phyloP scores from a whole-genome alignment of 306 rosid genomes.

The Quercus alba region DNA sequence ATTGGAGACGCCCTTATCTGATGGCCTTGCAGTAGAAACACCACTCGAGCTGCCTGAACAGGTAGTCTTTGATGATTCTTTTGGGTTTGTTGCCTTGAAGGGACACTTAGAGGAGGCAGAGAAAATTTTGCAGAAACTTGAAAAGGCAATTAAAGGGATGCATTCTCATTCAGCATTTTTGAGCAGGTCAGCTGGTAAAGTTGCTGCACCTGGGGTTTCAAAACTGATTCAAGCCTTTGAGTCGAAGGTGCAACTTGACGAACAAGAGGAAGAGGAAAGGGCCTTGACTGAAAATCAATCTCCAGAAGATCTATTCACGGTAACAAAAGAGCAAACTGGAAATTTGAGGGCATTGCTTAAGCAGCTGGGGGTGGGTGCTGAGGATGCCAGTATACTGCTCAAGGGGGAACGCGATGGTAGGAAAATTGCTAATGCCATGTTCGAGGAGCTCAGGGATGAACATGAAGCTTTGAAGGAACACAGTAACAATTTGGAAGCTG shows the following conservation, averaged over 20 bases:
- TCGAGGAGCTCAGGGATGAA: conserved; percentile 41
- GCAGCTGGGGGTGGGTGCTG: conserved; percentile 54
- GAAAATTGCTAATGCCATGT: conserved; percentile 42
- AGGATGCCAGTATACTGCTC: conserved; percentile 47
- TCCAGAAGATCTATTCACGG: conserved; percentile 40
- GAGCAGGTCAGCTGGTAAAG: conserved; percentile 41
- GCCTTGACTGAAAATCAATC: conserved; percentile 33
- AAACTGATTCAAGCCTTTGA: conserved; percentile 91
- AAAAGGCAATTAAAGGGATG: conserved; percentile 51
- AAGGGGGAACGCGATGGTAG: conserved; percentile 59
- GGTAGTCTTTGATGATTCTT: conserved; percentile 47
- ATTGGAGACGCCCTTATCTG: conserved; percentile 19
- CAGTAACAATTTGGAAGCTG: conserved; percentile 55
- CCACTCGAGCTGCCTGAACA: conserved; percentile 28
- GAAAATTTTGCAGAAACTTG: conserved; percentile 55
- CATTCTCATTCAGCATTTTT: conserved; percentile 40
- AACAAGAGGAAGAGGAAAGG: conserved; percentile 45
- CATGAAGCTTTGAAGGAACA: conserved; percentile 61
- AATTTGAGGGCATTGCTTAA: conserved; percentile 55
- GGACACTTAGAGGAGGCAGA: conserved; percentile 56
- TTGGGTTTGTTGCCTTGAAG: conserved; percentile 52
- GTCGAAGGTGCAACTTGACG: conserved; percentile 55
- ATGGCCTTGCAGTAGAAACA: conserved; percentile 25
- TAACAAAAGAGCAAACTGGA: conserved; percentile 45
- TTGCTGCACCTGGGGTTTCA: conserved; percentile 55